Base-by-base conservation (phyloP, 805 yeast genomes). In the Yarrowia yakushimensis region DNA sequence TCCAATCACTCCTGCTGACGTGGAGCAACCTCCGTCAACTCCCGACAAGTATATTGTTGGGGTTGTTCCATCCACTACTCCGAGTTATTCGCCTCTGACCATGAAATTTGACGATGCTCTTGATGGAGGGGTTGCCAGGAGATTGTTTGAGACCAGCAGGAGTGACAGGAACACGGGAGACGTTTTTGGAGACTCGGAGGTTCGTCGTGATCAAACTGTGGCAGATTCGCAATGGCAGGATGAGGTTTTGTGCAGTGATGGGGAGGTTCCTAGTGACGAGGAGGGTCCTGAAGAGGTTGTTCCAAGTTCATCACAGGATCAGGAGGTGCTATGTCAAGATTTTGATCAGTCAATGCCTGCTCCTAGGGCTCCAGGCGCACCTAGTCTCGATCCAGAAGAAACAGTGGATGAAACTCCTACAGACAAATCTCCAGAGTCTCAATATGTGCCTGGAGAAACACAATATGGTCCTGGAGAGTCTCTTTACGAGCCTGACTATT, bases 201-300 rank as follows among this genome's bases (percentile, higher is more conserved):
- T 6, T 41, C 13, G 12, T 18, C n/a, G 18, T n/a, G n/a, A 9
- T 17, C 34, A 31, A 31, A 13, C 17, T 1, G 48, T 55, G 20
- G 61, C 46, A 10, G 61, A 39, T 13, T 55, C 61, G 2, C 61
- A 55, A 18, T 55, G 48, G 46, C 42, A 39, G 7, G 61, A 31
- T 23, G 48, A 39, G 13, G 30, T 55, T 2, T 22, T 41, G 27
- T 37, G 57, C 13, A 48, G 57, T 25, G 43, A 36, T 2, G 43
- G 34, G 3, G 57, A 48, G 31, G 57, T n/a, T n/a, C n/a, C n/a
- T n/a, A n/a, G n/a, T n/a, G n/a, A n/a, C n/a, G n/a, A 52, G 18
- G 59, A 31, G 3, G 23, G n/a, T 8, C n/a, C n/a, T n/a, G 41
- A 36, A 11, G 41, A 25, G 8, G 41, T 48, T 2, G 57, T 48